These are phyloP conservation scores for Camellia lanceoleosa DNA, from an alignment of 148 eudicot genomes.

Conservation along the genomic window DNA sequence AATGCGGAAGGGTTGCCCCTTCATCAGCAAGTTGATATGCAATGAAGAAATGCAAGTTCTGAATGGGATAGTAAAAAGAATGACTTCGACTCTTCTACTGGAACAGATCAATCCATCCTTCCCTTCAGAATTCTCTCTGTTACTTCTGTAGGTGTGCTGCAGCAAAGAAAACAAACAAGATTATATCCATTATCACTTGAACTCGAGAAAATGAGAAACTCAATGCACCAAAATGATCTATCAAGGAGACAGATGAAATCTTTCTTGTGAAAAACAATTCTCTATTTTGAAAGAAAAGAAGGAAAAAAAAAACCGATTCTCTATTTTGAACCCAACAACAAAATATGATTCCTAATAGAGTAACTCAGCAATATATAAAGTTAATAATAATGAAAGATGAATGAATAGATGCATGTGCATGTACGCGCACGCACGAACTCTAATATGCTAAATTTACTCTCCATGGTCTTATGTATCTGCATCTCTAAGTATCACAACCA, in stretches of 20 bases:
- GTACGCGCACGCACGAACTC: background rate
- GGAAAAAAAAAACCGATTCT: background rate
- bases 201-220: background rate
- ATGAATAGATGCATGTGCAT: no score
- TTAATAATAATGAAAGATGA: no score
- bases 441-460: background rate
- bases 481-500: background rate
- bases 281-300: no score
- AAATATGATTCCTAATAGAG: background rate
- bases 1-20: no score
- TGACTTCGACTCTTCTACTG: constrained; percentile 25
- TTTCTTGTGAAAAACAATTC: background rate
- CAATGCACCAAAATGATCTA: background rate
- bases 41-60: background rate
- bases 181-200: background rate
- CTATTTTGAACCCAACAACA: background rate
- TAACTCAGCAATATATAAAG: background rate
- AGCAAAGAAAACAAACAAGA: constrained; percentile 16
- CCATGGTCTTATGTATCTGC: background rate
- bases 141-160: constrained; percentile 85
- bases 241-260: background rate
- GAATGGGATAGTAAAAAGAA: background rate
- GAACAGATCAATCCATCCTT: constrained; percentile 64
- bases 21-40: background rate
- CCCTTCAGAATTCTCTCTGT: constrained; percentile 86